Conservation (phyloP, 331 rosid genomes). For the Cydonia oblonga region DNA sequence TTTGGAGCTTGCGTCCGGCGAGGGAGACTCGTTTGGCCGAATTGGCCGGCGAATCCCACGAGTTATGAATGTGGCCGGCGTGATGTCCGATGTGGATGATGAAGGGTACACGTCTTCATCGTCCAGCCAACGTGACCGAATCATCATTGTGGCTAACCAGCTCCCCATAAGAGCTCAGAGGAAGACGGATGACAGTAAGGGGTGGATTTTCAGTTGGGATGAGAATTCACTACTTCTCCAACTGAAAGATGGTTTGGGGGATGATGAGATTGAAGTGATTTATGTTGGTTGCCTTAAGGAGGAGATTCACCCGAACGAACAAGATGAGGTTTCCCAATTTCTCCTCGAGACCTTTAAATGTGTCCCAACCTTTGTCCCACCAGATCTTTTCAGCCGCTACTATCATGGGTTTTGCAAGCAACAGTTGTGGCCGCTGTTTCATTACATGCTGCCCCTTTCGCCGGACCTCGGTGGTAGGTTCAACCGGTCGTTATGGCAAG, state of each 20-base stretch:
- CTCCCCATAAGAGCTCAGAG: slow-evolving; percentile 60
- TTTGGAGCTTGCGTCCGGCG: slow-evolving; percentile 57
- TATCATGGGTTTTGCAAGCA: slow-evolving; percentile 94
- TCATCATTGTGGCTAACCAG: slow-evolving; percentile 66
- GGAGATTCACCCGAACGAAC: slow-evolving; percentile 51
- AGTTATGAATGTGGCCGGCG: slow-evolving; percentile 55
- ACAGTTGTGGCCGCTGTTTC: slow-evolving; percentile 89
- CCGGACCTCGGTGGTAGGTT: slow-evolving; percentile 94
- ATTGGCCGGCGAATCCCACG: slow-evolving; percentile 42
- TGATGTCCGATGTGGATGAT: slow-evolving; percentile 51
- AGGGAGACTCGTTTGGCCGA: slow-evolving; percentile 38
- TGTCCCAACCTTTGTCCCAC: slow-evolving; percentile 52
- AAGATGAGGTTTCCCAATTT: slow-evolving; percentile 57
- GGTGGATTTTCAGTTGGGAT: slow-evolving; percentile 60
- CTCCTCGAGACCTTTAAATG: slow-evolving; percentile 49
- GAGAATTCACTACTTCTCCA: slow-evolving; percentile 62
- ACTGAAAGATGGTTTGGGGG: slow-evolving; percentile 62
- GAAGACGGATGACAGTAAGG: slow-evolving; percentile 27
- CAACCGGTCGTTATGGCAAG: slow-evolving; percentile 85
- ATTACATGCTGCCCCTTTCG: slow-evolving; percentile 91
- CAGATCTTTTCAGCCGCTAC: slow-evolving; percentile 46
- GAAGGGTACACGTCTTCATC: slow-evolving; percentile 43
- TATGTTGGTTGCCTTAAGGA: slow-evolving; percentile 64
- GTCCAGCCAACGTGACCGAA: slow-evolving; percentile 36
- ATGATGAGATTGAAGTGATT: slow-evolving; percentile 52